These are phyloP conservation scores for Neofusicoccum parvum DNA, from an alignment of 2,329 filamentous ascomycete genomes.

Conservation along the genomic window DNA sequence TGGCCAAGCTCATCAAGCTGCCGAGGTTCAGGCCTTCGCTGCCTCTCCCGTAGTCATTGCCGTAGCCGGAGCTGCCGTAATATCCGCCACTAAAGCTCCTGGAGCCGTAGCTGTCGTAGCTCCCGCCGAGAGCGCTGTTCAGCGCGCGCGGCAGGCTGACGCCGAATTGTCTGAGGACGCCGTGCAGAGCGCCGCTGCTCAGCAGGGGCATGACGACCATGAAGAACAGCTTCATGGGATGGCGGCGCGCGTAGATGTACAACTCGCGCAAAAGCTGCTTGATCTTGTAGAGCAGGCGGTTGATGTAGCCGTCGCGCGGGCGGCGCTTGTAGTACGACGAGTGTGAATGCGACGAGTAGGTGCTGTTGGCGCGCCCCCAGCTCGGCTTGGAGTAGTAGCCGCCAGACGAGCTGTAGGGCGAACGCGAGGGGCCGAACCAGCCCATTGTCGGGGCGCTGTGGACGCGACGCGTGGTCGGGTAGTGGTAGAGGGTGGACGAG, in stretches of 20 bases:
- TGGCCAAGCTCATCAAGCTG: slow-evolving; percentile 21
- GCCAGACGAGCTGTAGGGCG: slow-evolving; percentile 30
- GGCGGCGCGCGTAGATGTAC: slow-evolving; percentile 75
- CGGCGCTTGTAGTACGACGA: slow-evolving; percentile 74
- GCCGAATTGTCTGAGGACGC: slow-evolving; percentile 77
- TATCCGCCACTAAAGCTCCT: slow-evolving; percentile 38
- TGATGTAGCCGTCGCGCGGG: slow-evolving; percentile 77
- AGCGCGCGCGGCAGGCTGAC: slow-evolving; percentile 70
- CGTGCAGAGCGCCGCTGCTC: slow-evolving; percentile 78
- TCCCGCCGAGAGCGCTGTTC: slow-evolving; percentile 37
- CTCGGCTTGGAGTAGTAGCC: slow-evolving; percentile 34
- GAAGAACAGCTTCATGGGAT: slow-evolving; percentile 89
- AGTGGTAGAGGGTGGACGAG: slow-evolving; percentile 1
- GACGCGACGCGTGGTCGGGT: background rate
- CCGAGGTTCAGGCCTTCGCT: slow-evolving; percentile 17
- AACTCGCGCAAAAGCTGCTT: slow-evolving; percentile 80
- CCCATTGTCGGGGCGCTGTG: slow-evolving; percentile 30
- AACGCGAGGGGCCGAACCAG: slow-evolving; percentile 39
- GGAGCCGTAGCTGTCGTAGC: slow-evolving; percentile 27
- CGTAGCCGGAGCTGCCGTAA: slow-evolving; percentile 51
- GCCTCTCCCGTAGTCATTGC: slow-evolving; percentile 26
- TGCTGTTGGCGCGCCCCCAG: slow-evolving; percentile 31
- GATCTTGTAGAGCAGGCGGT: slow-evolving; percentile 72
- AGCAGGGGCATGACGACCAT: slow-evolving; percentile 85
- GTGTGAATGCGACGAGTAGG: slow-evolving; percentile 33